Conservation (phyloP, 1,139 yeast species). For the Suhomyces guaymorum region DNA sequence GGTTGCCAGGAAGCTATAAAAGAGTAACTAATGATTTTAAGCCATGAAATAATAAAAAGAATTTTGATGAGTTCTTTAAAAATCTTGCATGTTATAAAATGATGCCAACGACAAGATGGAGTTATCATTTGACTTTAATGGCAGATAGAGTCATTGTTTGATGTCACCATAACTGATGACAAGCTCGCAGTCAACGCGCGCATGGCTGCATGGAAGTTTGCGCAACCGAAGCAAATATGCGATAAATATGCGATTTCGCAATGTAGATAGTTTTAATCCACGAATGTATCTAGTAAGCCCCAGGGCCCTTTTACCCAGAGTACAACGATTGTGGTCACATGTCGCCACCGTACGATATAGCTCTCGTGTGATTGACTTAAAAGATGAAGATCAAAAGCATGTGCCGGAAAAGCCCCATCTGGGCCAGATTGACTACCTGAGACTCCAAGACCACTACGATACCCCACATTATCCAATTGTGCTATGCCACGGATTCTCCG, state of each 20-base stretch:
- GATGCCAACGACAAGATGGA: too few species aligned
- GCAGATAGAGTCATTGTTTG: too few species aligned
- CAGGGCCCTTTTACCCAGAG: background rate
- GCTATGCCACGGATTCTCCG: slow-evolving; percentile 81
- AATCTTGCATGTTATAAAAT: too few species aligned
- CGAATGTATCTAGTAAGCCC: slow-evolving; percentile 17
- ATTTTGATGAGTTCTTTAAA: too few species aligned
- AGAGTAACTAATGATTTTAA: too few species aligned
- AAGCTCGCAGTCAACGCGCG: too few species aligned
- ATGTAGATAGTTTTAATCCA: background rate
- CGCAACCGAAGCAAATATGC: background rate
- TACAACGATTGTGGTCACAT: too few species aligned
- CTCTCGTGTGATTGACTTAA: slow-evolving; percentile 2
- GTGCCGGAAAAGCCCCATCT: background rate
- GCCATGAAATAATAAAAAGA: too few species aligned
- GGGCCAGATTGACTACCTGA: slow-evolving; percentile 6
- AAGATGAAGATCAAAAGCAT: slow-evolving; percentile 8
- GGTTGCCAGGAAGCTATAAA: too few species aligned
- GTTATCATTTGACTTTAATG: too few species aligned
- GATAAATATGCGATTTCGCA: background rate
- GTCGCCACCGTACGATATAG: slow-evolving; percentile 3
- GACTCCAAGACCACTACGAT: slow-evolving; percentile 20
- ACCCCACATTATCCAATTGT: slow-evolving; percentile 64
- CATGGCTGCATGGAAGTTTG: slow-evolving; percentile 13
- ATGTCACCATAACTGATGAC: too few species aligned